These are phyloP conservation scores for Cryptococcus hybrid DNA, from an alignment of 1,284 basidiomycete genomes.

Conservation along the genomic window DNA sequence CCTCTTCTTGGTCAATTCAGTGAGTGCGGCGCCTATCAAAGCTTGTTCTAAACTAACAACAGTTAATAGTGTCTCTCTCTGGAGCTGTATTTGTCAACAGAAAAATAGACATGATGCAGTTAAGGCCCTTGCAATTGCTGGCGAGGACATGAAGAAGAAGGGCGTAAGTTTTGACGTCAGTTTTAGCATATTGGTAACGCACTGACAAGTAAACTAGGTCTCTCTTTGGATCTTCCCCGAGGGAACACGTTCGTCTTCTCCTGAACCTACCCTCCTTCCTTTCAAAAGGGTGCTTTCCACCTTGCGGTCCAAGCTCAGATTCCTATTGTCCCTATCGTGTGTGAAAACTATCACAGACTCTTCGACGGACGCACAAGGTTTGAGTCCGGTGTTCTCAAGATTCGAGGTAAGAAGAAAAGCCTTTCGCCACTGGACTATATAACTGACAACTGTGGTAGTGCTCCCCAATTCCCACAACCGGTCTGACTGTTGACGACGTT, in stretches of 20 bases:
- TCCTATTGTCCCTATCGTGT: constrained; percentile 87
- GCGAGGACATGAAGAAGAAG: constrained; percentile 73
- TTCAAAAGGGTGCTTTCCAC: constrained; percentile 99
- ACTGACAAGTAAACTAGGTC: constrained; percentile 48
- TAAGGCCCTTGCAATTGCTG: constrained; percentile 72
- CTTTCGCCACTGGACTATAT: constrained; percentile 54
- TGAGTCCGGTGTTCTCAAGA: constrained; percentile 70
- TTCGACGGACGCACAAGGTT: constrained; percentile 75
- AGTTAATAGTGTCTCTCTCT: constrained; percentile 64
- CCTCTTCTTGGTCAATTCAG: constrained; percentile 87
- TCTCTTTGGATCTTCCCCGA: constrained; percentile 92
- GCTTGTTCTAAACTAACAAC: neutral
- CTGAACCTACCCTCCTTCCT: constrained; percentile 67
- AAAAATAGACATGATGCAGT: constrained; percentile 71
- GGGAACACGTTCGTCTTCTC: constrained; percentile 76
- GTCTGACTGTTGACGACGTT: constrained; percentile 53
- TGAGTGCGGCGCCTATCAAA: constrained; percentile 20
- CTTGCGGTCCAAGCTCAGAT: constrained; percentile 79
- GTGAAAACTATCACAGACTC: constrained; percentile 88
- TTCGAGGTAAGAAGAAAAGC: constrained; percentile 66
- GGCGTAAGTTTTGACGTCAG: constrained; percentile 33
- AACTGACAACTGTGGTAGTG: constrained; percentile 57
- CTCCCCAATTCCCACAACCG: constrained; percentile 55
- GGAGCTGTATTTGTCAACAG: constrained; percentile 95
- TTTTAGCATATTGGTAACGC: neutral